phyloP scores from a whole-genome alignment of 208 protist species.

The Phytomonas francai region DNA sequence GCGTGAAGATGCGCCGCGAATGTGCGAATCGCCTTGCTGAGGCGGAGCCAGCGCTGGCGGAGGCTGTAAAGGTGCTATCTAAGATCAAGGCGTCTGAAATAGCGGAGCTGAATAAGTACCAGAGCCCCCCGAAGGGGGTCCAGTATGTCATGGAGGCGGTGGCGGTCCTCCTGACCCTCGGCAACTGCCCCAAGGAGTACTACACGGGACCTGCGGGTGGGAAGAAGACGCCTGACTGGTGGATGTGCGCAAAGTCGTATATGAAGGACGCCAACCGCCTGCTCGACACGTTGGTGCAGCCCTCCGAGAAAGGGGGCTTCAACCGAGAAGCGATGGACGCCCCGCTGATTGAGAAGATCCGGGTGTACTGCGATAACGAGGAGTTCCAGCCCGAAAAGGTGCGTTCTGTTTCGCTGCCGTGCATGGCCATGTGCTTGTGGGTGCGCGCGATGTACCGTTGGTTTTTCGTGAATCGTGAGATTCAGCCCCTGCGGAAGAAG shows the following conservation, averaged over 20 bases:
- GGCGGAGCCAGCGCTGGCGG: conserved; percentile 94
- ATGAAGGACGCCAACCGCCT: conserved; percentile 90
- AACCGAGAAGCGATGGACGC: conserved; percentile 93
- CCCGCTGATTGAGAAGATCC: conserved; percentile 91
- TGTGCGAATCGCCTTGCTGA: conserved; percentile 90
- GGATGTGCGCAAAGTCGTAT: conserved; percentile 90
- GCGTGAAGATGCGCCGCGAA: conserved; percentile 90
- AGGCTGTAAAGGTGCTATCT: conserved; percentile 90
- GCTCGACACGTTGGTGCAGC: conserved; percentile 87
- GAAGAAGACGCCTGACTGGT: conserved; percentile 95
- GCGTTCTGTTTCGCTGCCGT: conserved; percentile 92
- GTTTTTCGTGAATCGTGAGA: conserved; percentile 94
- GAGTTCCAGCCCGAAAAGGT: conserved; percentile 91
- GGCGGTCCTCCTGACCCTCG: conserved; percentile 92
- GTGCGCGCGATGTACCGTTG: conserved; percentile 97
- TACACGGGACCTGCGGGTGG: conserved; percentile 87
- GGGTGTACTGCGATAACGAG: conserved; percentile 90
- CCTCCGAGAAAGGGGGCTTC: conserved; percentile 76
- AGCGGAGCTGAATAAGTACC: conserved; percentile 95
- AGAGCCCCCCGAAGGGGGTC: conserved; percentile 94
- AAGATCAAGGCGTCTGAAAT: conserved; percentile 95
- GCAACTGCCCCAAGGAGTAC: conserved; percentile 92
- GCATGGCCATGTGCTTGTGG: conserved; percentile 97
- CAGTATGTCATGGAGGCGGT: conserved; percentile 97
- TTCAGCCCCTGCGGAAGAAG: conserved; percentile 88